Conservation (phyloP, 2,329 filamentous ascomycete genomes). For the Epichloe uncinata region DNA sequence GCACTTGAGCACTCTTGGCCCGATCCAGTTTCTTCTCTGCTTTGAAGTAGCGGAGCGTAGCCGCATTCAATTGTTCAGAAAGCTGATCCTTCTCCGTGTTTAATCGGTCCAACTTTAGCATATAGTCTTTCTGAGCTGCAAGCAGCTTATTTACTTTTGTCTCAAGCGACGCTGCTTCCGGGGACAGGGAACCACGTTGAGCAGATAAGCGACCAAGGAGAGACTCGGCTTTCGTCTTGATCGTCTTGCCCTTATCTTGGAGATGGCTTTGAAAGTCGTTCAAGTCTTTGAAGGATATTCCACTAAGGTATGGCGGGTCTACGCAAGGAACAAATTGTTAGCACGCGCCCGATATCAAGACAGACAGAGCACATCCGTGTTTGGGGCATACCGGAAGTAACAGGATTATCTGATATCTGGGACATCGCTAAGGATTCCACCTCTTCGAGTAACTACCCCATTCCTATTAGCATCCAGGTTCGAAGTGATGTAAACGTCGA, state of each 20-base stretch:
- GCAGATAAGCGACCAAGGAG: slow-evolving; percentile 48
- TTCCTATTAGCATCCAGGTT: slow-evolving; percentile 2
- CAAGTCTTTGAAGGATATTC: slow-evolving; percentile 47
- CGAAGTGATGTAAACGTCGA: background rate
- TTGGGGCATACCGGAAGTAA: slow-evolving; percentile 12
- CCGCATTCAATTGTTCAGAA: slow-evolving; percentile 75
- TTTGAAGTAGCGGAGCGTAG: slow-evolving; percentile 83
- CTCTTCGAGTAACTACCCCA: slow-evolving; percentile 46
- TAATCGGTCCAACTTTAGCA: slow-evolving; percentile 62
- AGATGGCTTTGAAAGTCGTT: slow-evolving; percentile 74
- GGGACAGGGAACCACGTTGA: slow-evolving; percentile 40
- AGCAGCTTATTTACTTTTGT: slow-evolving; percentile 61
- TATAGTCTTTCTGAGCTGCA: slow-evolving; percentile 68
- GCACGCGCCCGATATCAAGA: background rate
- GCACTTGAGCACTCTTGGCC: slow-evolving; percentile 74
- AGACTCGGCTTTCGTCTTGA: slow-evolving; percentile 58
- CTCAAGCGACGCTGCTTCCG: slow-evolving; percentile 62
- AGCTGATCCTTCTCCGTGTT: slow-evolving; percentile 71
- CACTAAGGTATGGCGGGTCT: slow-evolving; percentile 44
- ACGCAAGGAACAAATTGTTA: slow-evolving; percentile 11
- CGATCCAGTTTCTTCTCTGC: slow-evolving; percentile 92
- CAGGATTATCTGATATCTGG: slow-evolving; percentile 19
- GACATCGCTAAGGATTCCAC: slow-evolving; percentile 45
- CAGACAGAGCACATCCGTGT: background rate
- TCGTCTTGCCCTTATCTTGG: slow-evolving; percentile 58